These are phyloP conservation scores for Teunomyces kruisii DNA, from an alignment of 805 yeast genomes.

Conservation along the genomic window DNA sequence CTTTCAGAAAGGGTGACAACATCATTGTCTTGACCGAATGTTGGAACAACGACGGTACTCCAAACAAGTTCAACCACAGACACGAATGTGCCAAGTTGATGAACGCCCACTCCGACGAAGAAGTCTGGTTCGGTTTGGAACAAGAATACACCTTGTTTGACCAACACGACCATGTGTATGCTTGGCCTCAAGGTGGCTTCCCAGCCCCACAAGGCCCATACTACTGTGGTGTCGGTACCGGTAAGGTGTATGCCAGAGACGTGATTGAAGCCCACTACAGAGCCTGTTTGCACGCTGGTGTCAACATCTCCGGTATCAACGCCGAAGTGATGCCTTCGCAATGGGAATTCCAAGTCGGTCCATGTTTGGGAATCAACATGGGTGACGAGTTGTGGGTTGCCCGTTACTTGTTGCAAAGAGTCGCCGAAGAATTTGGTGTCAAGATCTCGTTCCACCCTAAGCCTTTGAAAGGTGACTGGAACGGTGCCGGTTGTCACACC, in stretches of 20 bases:
- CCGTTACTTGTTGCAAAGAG: slow-evolving; percentile 87
- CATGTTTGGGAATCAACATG: slow-evolving; percentile 92
- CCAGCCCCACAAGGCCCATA: slow-evolving; percentile 99
- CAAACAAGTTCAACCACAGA: slow-evolving; percentile 98
- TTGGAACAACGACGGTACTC: slow-evolving; percentile 98
- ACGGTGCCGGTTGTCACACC: slow-evolving; percentile 99
- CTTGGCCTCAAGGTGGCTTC: slow-evolving; percentile 99
- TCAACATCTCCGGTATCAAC: slow-evolving; percentile 91
- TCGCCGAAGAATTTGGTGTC: slow-evolving; percentile 98
- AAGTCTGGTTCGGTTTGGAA: slow-evolving; percentile 97
- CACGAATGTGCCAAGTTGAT: slow-evolving; percentile 93
- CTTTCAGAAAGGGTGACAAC: slow-evolving; percentile 98
- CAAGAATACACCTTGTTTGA: slow-evolving; percentile 98
- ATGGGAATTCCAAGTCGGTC: slow-evolving; percentile 99
- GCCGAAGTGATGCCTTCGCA: slow-evolving; percentile 99
- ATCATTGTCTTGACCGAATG: slow-evolving; percentile 92
- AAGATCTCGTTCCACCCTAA: slow-evolving; percentile 99
- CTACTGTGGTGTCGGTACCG: slow-evolving; percentile 99
- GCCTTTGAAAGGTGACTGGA: slow-evolving; percentile 99
- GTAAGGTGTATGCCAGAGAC: slow-evolving; percentile 97
- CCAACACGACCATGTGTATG: slow-evolving; percentile 84
- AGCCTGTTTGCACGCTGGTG: slow-evolving; percentile 93
- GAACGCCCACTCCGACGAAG: slow-evolving; percentile 83
- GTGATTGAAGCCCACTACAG: slow-evolving; percentile 98
- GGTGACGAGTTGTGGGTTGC: slow-evolving; percentile 98